Evolutionary conservation across 2,329 filamentous ascomycete species (phyloP).

Genomic region (Talaromyces piceae): DNA sequence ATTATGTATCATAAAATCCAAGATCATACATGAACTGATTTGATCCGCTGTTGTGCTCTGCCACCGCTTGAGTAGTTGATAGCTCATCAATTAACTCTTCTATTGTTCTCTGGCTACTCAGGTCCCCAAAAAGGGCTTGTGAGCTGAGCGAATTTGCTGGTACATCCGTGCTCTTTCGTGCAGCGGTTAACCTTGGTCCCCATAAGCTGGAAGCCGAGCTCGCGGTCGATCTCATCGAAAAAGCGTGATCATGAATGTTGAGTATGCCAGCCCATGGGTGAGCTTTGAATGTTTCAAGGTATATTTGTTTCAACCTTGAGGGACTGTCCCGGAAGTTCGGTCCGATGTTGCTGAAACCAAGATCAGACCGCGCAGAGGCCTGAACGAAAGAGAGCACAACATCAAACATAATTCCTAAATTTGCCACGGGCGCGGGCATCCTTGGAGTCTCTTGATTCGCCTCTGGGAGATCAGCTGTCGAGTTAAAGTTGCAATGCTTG

Average conservation of each 20-base stretch:
- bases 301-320: not conserved
- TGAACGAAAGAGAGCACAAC: not conserved
- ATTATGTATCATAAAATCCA: not conserved
- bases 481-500: not conserved
- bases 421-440: not conserved
- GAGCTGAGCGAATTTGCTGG: not conserved
- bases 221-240: not conserved
- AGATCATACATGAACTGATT: not conserved
- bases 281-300: not conserved
- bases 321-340: not conserved
- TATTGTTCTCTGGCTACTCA: not conserved
- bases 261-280: not conserved
- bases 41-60: not conserved
- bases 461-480: not conserved
- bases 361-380: not conserved
- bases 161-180: not conserved
- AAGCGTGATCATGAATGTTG: not conserved
- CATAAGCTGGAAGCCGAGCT: not conserved
- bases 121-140: not conserved
- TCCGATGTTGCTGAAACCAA: not conserved
- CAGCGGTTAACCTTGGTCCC: not conserved
- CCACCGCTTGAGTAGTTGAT: not conserved
- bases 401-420: not conserved
- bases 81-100: not conserved
- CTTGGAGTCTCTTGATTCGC: not conserved